Evolutionary conservation across 2,329 filamentous ascomycete genomes (phyloP), one percentile per base, ranked within the genome.

Genomic region (Aspergillus sojae): DNA sequence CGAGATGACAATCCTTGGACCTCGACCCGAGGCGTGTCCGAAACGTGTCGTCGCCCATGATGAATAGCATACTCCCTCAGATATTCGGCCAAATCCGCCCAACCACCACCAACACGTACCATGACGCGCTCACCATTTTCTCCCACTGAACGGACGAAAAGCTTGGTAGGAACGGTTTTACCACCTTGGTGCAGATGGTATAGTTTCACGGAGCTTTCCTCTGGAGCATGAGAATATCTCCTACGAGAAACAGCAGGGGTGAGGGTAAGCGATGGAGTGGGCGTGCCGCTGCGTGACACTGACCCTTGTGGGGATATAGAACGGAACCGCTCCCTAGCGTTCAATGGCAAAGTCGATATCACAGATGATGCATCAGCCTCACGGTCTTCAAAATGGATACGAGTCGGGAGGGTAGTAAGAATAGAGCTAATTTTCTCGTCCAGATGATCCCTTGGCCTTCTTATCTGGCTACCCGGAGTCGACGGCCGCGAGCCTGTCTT

Each of bases 71-170:
- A 99, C 76, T 97, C 93, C 70, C 93, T 91, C 48, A 99, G 84
- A 74, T 97, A 99, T 77, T 98, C 95, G 43, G 91, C 94, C 23
- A 99, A 83, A 77, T 99, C 95, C 16, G 94, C 93, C 95, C 95
- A 99, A n/a, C 95, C 95, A 63, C 95, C 95, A 14, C 95, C 95
- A 14, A 99, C 94, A 41, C 95, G 91, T 9, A 99, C 95, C 95
- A 99, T 98, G 65, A 98, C 93, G 58, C 95, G 89, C 77, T 98
- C 93, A 19, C 92, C 92, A 62, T 88, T 85, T 76, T 97, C 93
- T 57, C 95, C 95, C 2, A 99, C 94, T 1, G 93, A 89, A 19
- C 95, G 91, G 58, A 99, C 94, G 72, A 96, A 96, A 5, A 99
- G 86, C 79, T 97, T 98, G 74, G 97, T 94, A 0, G 95, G 95